Conservation (phyloP, 805 yeast species). For the Metschnikowia gelsemii region DNA sequence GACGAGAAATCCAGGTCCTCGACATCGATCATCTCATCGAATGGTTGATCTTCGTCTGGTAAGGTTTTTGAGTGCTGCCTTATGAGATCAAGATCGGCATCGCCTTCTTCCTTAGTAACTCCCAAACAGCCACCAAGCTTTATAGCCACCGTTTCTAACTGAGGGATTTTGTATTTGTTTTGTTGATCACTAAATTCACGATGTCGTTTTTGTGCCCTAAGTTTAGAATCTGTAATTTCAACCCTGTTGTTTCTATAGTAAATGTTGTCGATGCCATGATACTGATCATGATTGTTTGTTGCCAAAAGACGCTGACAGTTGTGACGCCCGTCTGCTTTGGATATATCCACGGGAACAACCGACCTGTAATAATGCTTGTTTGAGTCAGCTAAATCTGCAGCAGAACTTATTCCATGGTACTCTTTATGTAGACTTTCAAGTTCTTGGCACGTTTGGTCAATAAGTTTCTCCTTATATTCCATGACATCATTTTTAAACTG, state of each 20-base stretch:
- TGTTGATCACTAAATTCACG: conserved; percentile 10
- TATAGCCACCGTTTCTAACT: conserved; percentile 14
- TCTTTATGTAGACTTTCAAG: conserved; percentile 31
- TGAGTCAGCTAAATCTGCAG: conserved; percentile 10
- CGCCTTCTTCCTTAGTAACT: conserved; percentile 14
- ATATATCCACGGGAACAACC: conserved; percentile 19
- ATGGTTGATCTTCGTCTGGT: not conserved
- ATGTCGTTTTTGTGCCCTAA: conserved; percentile 7
- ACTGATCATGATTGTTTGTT: conserved; percentile 21
- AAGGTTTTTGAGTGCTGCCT: conserved; percentile 1
- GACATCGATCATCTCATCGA: conserved; percentile 1
- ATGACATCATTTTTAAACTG: conserved; percentile 29
- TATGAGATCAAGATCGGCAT: conserved; percentile 16
- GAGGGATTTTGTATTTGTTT: conserved; percentile 17
- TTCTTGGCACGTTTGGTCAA: conserved; percentile 27
- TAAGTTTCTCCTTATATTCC: conserved; percentile 26
- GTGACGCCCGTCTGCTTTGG: conserved; percentile 15
- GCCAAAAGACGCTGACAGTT: conserved; percentile 11
- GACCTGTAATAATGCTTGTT: conserved; percentile 30
- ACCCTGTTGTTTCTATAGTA: conserved; percentile 30
- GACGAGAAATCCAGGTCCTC: conserved; percentile 10
- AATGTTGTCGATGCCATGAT: conserved; percentile 24
- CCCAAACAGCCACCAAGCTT: conserved; percentile 19
- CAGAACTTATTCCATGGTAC: conserved; percentile 26
- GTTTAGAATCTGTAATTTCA: conserved; percentile 33